Base-by-base conservation (phyloP, 257 asterid species). In the Anisodus acutangulus region DNA sequence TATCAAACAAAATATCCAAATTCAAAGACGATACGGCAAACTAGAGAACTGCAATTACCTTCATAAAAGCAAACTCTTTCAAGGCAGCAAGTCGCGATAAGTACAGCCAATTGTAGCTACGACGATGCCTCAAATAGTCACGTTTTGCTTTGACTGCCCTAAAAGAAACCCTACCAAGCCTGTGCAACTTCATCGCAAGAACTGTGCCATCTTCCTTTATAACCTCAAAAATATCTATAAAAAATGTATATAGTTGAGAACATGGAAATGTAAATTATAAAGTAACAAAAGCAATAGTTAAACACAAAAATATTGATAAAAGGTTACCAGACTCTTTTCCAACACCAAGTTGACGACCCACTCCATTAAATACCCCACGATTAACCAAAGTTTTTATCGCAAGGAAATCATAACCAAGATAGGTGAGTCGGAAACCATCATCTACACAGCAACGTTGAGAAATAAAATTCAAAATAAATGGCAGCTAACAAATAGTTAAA, bases 71-170 rank as follows among this genome's bases (percentile, higher is more conserved):
- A 87, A 89, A 97, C 88, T 97, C 99, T 83, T 95, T 97, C 85
- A 95, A 97, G 19, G 99, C 99, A 86, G 99, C 99, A 82, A 97
- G 97, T 35, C 99, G 94, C 4, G 99, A 97, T 88, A 95, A 86
- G 91, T 97, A 97, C 69, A 97, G 92, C 99, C 99, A 97, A 90
- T 68, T 97, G 79, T 71, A 97, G 88, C 98, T 97, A 83, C 92
- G 95, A 55, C 98, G 98, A 88, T 97, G 99, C 93, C 92, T 93
- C 91, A 97, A 90, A 86, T 97, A 97, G 87, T 97, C 99, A 91
- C 99, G 98, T 88, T 97, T 97, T 37, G 97, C 86, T 89, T 97
- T 97, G 83, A 97, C 99, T 76, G 98, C 99, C 88, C 99, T 93
- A 84, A 97, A 96, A 37, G 98, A 96, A 72, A 88, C 89, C 87